Conservation (phyloP, 176 grass and related monocot genomes). For the Musa troglodytarum region DNA sequence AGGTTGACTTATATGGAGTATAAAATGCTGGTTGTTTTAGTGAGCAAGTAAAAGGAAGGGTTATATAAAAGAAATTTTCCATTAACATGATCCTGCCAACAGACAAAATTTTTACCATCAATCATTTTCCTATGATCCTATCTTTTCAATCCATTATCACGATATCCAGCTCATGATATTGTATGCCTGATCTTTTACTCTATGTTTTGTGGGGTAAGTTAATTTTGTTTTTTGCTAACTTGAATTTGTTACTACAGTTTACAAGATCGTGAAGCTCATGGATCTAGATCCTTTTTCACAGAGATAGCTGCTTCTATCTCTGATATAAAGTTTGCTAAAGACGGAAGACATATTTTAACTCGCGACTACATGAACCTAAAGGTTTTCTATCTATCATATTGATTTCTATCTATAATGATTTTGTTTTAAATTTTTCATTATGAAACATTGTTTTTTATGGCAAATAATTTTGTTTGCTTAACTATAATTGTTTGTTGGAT, state of each 20-base stretch:
- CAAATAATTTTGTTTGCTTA: background rate
- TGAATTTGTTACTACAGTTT: constrained; percentile 15
- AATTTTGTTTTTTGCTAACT: background rate
- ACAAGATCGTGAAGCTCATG: constrained; percentile 7
- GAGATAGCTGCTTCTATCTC: constrained; percentile 22
- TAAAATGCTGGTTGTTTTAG: background rate
- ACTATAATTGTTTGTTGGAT: background rate
- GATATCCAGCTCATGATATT: background rate
- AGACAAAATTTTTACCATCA: background rate
- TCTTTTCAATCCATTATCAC: background rate
- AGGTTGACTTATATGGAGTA: background rate
- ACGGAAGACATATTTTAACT: constrained; percentile 30
- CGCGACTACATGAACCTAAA: constrained; percentile 29
- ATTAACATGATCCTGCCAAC: background rate
- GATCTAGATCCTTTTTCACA: constrained; percentile 15
- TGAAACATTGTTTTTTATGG: background rate
- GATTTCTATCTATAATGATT: too few relatives aligned
- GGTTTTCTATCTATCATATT: background rate
- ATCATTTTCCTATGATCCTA: background rate
- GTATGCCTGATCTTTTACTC: background rate
- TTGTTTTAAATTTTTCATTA: background rate
- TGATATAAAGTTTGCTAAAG: constrained; percentile 22
- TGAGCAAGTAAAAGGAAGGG: background rate
- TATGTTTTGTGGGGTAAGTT: background rate
- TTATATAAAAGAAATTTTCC: background rate